Evolutionary conservation across 345 rosid genomes (phyloP), one percentile per base, ranked within the genome.

Genomic region (Bruguiera parviflora): DNA sequence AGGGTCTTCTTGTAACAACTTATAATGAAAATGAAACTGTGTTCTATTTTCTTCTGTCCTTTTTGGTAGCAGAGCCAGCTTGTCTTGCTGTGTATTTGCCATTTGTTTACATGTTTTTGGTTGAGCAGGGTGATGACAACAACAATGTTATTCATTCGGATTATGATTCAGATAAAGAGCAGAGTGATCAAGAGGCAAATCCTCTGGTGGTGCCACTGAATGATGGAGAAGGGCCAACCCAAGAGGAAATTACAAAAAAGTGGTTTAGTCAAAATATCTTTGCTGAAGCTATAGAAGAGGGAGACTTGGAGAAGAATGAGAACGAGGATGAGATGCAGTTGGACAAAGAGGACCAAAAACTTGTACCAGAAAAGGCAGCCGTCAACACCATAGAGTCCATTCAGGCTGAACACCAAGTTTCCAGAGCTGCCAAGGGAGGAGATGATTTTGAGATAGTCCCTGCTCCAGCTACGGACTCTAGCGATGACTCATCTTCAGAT

Each of bases 251-350:
- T 46, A 83, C 88, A 63, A 84, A 87, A 74, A 82, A 85, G 70
- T 95, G 98, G 99, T 95, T 86, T 63, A 76, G 86, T 79, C 98
- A 95, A 78, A 91, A 86, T 60, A 82, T 95, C 70, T 95, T 95
- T 77, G 83, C 87, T 5, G 84, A 89, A 82, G 96, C 95, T 7
- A 88, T 75, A 27, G 92, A 85, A 70, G 91, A 86, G 33, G 97
- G 92, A 65, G 93, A 88, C 79, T 77, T 89, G 77, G 89, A 67
- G 37, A 81, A 80, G 63, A 68, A 60, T 59, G 85, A 77, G 28
- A 73, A 80, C 66, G 93, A 88, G 27, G 86, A 86, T 65, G 88
- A 87, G 71, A 81, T 76, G 83, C 81, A 71, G 71, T 71, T 81
- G 16, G 80, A 73, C 66, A 78, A 35, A 39, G 61, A 27, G 49